Evolutionary conservation across 2,329 filamentous ascomycete genomes (phyloP), one percentile per base, ranked within the genome.

Genomic region (Penicillium sp.): DNA sequence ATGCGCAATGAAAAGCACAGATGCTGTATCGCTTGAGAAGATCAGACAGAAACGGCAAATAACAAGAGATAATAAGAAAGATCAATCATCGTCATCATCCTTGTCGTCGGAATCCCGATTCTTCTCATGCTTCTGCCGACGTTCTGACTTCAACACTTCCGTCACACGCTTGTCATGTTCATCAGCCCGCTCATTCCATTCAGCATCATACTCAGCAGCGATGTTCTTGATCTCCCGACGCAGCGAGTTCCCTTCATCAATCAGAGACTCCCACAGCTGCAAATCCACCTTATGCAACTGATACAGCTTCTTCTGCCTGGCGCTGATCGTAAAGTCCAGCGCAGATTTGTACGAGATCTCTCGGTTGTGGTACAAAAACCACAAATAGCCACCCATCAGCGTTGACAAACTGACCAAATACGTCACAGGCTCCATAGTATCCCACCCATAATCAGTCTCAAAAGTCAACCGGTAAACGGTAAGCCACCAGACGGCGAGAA

Each of bases 311-410:
- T 83, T 81, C 73, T 96, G 91, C 5, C 91, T 83, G 34, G 85
- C 81, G 35, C 84, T 90, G 35, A 96, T 88, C 7, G 92, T 96
- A 50, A 95, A 81, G 70, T 95, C 92, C 76, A 96, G 85, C 27
- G 92, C 91, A 2, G 87, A 87, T 62, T 89, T 87, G 77, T 96
- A 96, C 60, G 85, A 90, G 10, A 96, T 86, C 73, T 96, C 91
- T 18, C 89, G 84, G 74, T 92, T 95, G 76, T 96, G 90, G 74
- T 92, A 96, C 11, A 96, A 77, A 70, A 97, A 96, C 90, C 91
- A 97, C 50, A 96, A 79, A 67, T 97, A 97, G 61, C 91, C 92
- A 7, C 87, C 87, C 77, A 96, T 95, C 66, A 96, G 84, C 11
- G 89, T 91, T 0, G 86, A 84, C 60, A 97, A 79, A n/a, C 91